phyloP scores from a whole-genome alignment of 805 yeast species.

The Saturnispora bothae region DNA sequence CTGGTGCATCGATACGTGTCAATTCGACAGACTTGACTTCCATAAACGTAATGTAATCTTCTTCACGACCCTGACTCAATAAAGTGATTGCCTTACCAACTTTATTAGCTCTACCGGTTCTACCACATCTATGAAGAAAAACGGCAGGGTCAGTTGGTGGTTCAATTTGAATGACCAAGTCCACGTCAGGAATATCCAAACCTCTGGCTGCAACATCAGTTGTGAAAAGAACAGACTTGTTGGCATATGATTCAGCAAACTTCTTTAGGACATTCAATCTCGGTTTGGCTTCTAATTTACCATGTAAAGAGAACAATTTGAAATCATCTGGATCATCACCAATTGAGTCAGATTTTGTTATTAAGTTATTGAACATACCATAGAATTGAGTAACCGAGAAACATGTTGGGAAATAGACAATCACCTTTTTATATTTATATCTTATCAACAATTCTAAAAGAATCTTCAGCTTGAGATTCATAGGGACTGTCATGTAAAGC shows the following conservation, averaged over 20 bases:
- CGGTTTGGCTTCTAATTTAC: slow-evolving; percentile 74
- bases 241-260: slow-evolving; percentile 40
- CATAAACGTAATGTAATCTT: slow-evolving; percentile 73
- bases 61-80: slow-evolving; percentile 66
- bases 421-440: slow-evolving; percentile 61
- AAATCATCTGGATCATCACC: slow-evolving; percentile 12
- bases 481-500: slow-evolving; percentile 46
- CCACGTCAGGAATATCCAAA: slow-evolving; percentile 90
- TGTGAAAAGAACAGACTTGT: slow-evolving; percentile 62
- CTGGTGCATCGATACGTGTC: slow-evolving; percentile 27
- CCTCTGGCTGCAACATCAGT: slow-evolving; percentile 99
- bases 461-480: slow-evolving; percentile 50
- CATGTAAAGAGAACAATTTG: slow-evolving; percentile 70
- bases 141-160: slow-evolving; percentile 92
- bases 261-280: slow-evolving; percentile 59
- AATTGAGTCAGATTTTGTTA: slow-evolving; percentile 18
- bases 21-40: slow-evolving; percentile 55
- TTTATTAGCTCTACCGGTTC: slow-evolving; percentile 89
- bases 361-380: slow-evolving; percentile 36
- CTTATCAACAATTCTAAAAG: slow-evolving; percentile 43
- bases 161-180: slow-evolving; percentile 84
- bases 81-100: slow-evolving; percentile 71
- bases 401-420: slow-evolving; percentile 91
- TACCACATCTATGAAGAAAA: slow-evolving; percentile 87
- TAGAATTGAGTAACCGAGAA: slow-evolving; percentile 71